Percentiles rank a stretch among this genome's conserved stretches.
Conservation (phyloP, 2,329 filamentous ascomycete species). For the Fonsecaea monophora region DNA sequence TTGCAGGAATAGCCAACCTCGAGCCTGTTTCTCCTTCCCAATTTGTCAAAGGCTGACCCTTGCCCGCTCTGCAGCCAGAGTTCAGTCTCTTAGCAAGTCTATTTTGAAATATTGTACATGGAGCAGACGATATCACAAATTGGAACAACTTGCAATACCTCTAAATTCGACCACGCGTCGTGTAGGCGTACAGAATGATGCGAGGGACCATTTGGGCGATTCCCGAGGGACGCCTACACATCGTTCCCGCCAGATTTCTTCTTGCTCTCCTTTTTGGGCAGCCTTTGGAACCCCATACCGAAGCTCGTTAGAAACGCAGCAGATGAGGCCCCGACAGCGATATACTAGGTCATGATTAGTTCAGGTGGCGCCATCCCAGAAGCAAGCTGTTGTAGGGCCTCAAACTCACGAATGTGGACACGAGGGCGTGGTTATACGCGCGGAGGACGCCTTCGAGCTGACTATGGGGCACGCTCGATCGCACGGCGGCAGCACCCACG, state of each 20-base stretch:
- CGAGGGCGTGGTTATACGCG: constrained; percentile 35
- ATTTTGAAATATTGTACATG: neutral
- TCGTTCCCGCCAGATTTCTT: neutral
- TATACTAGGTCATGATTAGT: constrained; percentile 12
- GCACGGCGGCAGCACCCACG: constrained; percentile 33
- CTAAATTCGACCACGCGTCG: neutral
- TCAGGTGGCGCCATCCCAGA: neutral
- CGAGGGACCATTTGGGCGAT: neutral
- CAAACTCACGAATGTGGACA: constrained; percentile 30
- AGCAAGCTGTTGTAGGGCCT: neutral
- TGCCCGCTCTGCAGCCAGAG: neutral
- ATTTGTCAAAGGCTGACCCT: neutral
- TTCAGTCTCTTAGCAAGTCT: neutral
- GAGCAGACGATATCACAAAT: neutral
- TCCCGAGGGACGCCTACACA: neutral
- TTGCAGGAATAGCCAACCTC: neutral
- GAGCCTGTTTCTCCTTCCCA: neutral
- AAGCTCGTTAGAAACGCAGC: constrained; percentile 17
- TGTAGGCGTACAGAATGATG: neutral
- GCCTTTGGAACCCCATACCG: constrained; percentile 16
- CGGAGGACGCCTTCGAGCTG: constrained; percentile 22
- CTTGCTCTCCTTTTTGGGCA: constrained; percentile 6
- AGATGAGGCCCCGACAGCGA: constrained; percentile 6
- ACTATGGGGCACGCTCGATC: constrained; percentile 25
- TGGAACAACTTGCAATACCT: neutral